phyloP scores from a whole-genome alignment of 345 rosid genomes.

The thale cress (Arabidopsis thaliana) region TAIR10.1 NC_003071.7:9461501-9462000 shows the following conservation, averaged over 20 bases:
- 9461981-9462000: conserved; percentile 37
- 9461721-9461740: conserved; percentile 69
- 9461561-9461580: background rate
- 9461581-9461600: background rate
- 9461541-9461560: conserved; percentile 22
- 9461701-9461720: conserved; percentile 70
- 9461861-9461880: too few relatives aligned
- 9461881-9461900: background rate
- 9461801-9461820: conserved; percentile 58
- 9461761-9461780: conserved; percentile 50
- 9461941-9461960: conserved; percentile 39
- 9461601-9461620: background rate
- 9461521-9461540: conserved; percentile 61
- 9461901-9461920: background rate
- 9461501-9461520: conserved; percentile 65
- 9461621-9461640: background rate
- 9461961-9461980: conserved; percentile 5
- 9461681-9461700: conserved; percentile 9
- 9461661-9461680: background rate
- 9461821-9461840: background rate
- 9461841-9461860: too few relatives aligned
- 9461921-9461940: conserved; percentile 44
- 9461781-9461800: conserved; percentile 29
- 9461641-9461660: conserved; percentile 2
- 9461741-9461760: conserved; percentile 65